phyloP scores from a whole-genome alignment of 2,329 filamentous ascomycete species.

The Scedosporium boydii region DNA sequence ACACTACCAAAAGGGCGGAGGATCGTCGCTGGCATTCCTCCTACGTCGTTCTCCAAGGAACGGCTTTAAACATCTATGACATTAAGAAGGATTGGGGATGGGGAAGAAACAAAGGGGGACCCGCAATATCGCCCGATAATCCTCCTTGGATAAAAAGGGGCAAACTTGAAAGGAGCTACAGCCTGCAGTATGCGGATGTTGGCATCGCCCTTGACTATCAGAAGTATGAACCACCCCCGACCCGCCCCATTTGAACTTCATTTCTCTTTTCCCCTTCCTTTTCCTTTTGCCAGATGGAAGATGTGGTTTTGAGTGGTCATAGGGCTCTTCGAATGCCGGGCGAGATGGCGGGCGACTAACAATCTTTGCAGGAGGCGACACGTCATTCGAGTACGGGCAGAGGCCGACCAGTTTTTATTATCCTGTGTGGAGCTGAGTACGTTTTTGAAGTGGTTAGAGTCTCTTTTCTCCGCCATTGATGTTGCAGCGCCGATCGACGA shows the following conservation, averaged over 20 bases:
- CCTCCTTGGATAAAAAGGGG: conserved; percentile 43
- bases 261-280: not conserved
- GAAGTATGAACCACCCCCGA: conserved; percentile 38
- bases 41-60: conserved; percentile 57
- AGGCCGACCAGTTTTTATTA: conserved; percentile 65
- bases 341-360: conserved; percentile 1
- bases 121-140: conserved; percentile 38
- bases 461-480: conserved; percentile 63
- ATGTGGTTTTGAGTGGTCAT: not conserved
- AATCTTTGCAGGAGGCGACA: conserved; percentile 39
- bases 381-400: conserved; percentile 61
- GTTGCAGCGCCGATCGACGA: conserved; percentile 63
- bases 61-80: conserved; percentile 55
- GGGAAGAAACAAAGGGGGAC: conserved; percentile 38
- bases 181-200: conserved; percentile 64
- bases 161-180: conserved; percentile 56
- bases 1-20: conserved; percentile 51
- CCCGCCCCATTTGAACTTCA: not conserved
- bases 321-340: not conserved
- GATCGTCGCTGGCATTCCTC: conserved; percentile 56
- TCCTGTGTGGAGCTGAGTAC: conserved; percentile 55
- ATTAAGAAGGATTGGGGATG: conserved; percentile 48
- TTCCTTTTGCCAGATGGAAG: not conserved
- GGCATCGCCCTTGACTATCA: conserved; percentile 65
- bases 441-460: conserved; percentile 61